Evolutionary conservation across 108 stramenopile genomes (phyloP).

Genomic region (Pinguiococcus pyrenoidosus): DNA sequence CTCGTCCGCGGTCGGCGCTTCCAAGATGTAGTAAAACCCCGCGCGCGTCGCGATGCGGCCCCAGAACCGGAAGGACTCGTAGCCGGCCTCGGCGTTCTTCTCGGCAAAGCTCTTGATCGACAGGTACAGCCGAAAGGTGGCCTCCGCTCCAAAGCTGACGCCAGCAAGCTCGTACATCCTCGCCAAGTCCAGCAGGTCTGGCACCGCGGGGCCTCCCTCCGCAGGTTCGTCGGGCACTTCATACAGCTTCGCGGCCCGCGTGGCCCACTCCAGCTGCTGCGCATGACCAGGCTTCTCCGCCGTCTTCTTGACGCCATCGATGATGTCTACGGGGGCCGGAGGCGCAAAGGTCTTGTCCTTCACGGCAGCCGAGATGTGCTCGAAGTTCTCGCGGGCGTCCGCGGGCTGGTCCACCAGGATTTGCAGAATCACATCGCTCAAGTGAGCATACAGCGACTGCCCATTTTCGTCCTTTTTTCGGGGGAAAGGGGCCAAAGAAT

Average conservation of each 20-base stretch:
- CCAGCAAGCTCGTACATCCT: constrained; percentile 34
- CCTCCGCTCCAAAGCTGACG: constrained; percentile 19
- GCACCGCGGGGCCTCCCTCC: constrained; percentile 15
- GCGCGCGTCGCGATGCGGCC: constrained; percentile 27
- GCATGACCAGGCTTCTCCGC: background rate
- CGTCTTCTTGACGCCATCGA: too few species aligned
- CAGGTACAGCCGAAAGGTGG: constrained; percentile 32
- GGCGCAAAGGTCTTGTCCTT: constrained; percentile 13
- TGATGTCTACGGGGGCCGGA: background rate
- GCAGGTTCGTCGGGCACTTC: constrained; percentile 29
- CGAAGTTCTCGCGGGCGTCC: constrained; percentile 29
- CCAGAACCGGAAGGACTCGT: constrained; percentile 33
- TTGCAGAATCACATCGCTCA: constrained; percentile 13
- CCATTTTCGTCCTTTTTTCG: constrained; percentile 4
- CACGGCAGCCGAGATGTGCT: constrained; percentile 38
- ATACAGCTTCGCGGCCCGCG: constrained; percentile 7
- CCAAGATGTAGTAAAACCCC: constrained; percentile 30
- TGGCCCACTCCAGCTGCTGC: constrained; percentile 14
- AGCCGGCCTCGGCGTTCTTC: constrained; percentile 18
- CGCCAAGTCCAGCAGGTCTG: constrained; percentile 27
- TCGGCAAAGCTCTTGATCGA: constrained; percentile 33
- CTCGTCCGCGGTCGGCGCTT: constrained; percentile 24
- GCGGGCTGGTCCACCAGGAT: constrained; percentile 30
- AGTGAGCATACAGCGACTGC: constrained; percentile 7
- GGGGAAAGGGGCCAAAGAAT: background rate